Base-by-base conservation (phyloP, 768 basidiomycete species). In the Phanerodontia chrysosporium region DNA sequence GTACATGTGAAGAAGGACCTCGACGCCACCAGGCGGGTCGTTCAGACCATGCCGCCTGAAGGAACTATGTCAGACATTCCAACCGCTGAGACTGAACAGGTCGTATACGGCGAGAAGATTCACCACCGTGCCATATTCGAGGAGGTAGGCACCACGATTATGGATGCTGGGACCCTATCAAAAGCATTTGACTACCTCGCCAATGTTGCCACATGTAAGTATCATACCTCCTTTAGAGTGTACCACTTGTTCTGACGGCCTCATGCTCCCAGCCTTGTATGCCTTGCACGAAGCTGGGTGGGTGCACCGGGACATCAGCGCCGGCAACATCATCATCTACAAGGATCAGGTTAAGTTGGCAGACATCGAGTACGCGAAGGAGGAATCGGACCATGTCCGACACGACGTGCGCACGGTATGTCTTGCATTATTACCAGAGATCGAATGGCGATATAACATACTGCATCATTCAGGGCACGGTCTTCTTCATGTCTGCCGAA, bases 271-370 rank as follows among this genome's bases (percentile, higher is more conserved):
- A n/a, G n/a, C n/a, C n/a, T n/a, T n/a, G n/a, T n/a, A n/a, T n/a
- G n/a, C n/a, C 16, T 46, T 63, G 32, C 58, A 60, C 45, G 45
- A 29, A 5, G 46, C 30, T 3, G 56, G 59, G 25, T 64, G 65
- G 62, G 57, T 66, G 3, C 65, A 66, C 48, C 49, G 62, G 2
- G 62, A 66, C 35, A 45, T 66, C 48, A 66, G 62, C 30, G n/a
- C 51, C 3, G 62, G 62, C 1, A 66, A 66, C 25, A 45, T 66
- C 36, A 29, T 66, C n/a, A 22, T 57, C 2, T 30, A 39, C 39
- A 29, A 57, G 0, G 51, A 27, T 2, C 16, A 24, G 4, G 52
- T 21, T 1, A 61, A 61, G 45, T n/a, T 64, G 9, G 30, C 48
- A 8, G 65, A 66, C 45, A 18, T 64, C 35, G 65, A 64, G 28